Evolutionary conservation across 768 basidiomycete species (phyloP).

Genomic region (Collybia nuda): DNA sequence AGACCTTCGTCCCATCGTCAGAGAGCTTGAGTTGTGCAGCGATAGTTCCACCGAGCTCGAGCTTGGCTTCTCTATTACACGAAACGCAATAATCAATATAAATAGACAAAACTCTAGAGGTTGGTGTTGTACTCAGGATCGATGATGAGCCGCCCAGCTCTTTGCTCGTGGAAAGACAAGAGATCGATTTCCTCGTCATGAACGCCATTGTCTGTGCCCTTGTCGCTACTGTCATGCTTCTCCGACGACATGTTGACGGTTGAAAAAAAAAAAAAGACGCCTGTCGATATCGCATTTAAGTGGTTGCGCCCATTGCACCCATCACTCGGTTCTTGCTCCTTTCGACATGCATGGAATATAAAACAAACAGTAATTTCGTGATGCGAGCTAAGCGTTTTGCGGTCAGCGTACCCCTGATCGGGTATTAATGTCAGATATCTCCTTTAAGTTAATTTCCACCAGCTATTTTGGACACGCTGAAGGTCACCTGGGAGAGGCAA

Average conservation of each 20-base stretch:
- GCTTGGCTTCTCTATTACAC: constrained; percentile 43
- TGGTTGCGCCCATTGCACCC: too few relatives aligned
- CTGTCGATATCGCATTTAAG: too few relatives aligned
- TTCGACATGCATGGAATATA: too few relatives aligned
- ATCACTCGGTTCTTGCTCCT: too few relatives aligned
- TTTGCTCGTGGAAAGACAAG: constrained; percentile 45
- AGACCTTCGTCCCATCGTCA: constrained; percentile 47
- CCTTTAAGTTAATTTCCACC: too few relatives aligned
- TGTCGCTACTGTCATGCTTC: constrained; percentile 4
- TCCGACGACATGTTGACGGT: constrained; percentile 13
- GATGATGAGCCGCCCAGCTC: constrained; percentile 56
- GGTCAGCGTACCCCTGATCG: too few relatives aligned
- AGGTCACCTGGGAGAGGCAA: too few relatives aligned
- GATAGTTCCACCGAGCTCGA: constrained; percentile 53
- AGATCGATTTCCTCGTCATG: constrained; percentile 22
- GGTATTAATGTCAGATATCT: too few relatives aligned
- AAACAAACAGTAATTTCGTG: too few relatives aligned
- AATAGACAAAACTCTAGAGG: neutral
- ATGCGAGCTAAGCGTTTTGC: too few relatives aligned
- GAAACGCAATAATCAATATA: neutral
- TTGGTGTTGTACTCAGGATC: constrained; percentile 47
- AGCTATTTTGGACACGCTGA: too few relatives aligned
- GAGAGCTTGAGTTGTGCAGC: constrained; percentile 53
- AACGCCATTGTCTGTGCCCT: neutral
- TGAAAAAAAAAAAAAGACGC: neutral